These are phyloP conservation scores for Xylaria sp. DNA, from an alignment of 2,329 filamentous ascomycete genomes.

Conservation along the genomic window DNA sequence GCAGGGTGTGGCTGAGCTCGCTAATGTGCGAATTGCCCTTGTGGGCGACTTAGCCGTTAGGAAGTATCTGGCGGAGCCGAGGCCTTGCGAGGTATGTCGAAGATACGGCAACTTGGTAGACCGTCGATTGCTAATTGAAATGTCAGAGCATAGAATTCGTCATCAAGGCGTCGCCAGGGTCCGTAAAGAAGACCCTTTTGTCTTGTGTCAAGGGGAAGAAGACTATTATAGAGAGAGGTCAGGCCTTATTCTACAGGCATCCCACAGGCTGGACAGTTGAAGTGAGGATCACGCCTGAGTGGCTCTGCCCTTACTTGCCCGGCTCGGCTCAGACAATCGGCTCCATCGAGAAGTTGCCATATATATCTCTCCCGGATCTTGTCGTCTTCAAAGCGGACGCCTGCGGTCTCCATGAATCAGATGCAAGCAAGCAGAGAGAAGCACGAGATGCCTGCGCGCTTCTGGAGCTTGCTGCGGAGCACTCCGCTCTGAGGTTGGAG, in stretches of 20 bases:
- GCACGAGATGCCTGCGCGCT: slow-evolving; percentile 26
- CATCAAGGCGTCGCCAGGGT: slow-evolving; percentile 26
- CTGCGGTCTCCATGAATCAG: slow-evolving; percentile 30
- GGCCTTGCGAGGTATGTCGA: slow-evolving; percentile 23
- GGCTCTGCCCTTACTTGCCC: slow-evolving; percentile 31
- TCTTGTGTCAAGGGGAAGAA: slow-evolving; percentile 20
- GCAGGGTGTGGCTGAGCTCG: slow-evolving; percentile 24
- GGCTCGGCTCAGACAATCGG: slow-evolving; percentile 16
- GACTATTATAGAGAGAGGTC: slow-evolving; percentile 22
- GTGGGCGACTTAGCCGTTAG: slow-evolving; percentile 28
- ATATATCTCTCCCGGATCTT: slow-evolving; percentile 29
- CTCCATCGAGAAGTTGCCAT: slow-evolving; percentile 23
- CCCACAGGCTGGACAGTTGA: slow-evolving; percentile 28
- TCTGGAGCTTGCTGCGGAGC: slow-evolving; percentile 26
- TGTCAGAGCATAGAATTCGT: slow-evolving; percentile 31
- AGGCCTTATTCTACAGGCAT: slow-evolving; percentile 27
- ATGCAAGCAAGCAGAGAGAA: slow-evolving; percentile 22
- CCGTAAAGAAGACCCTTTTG: slow-evolving; percentile 29
- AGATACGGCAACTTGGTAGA: neutral
- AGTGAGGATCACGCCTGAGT: slow-evolving; percentile 31
- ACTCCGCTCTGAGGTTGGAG: slow-evolving; percentile 25
- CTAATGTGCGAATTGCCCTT: slow-evolving; percentile 26
- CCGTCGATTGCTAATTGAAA: neutral
- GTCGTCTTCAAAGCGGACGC: slow-evolving; percentile 32
- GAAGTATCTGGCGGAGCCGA: slow-evolving; percentile 25